A percentile compares a stretch with the other conserved stretches of the same genome.
phyloP scores from a whole-genome alignment of 192 early-diverging fungal species.

The Coemansia nantahalensis region DNA sequence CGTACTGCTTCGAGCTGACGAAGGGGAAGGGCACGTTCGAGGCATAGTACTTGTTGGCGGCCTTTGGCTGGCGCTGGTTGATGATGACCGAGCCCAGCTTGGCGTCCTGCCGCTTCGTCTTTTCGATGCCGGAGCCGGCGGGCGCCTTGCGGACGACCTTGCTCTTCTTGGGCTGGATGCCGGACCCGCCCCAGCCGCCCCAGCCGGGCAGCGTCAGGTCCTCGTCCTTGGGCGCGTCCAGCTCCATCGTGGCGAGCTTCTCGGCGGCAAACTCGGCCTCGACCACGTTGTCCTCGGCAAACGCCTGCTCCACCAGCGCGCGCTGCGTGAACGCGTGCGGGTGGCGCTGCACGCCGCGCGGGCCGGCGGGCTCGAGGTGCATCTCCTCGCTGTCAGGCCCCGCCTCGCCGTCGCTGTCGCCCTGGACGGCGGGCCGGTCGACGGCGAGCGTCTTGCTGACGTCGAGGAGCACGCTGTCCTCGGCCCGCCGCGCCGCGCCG shows the following conservation, averaged over 20 bases:
- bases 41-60: slow-evolving; percentile 70
- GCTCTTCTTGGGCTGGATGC: slow-evolving; percentile 62
- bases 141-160: slow-evolving; percentile 56
- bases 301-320: slow-evolving; percentile 89
- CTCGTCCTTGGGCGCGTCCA: slow-evolving; percentile 74
- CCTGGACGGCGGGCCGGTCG: slow-evolving; percentile 6
- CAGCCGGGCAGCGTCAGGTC: slow-evolving; percentile 92
- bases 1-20: slow-evolving; percentile 84
- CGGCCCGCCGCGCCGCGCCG: slow-evolving; percentile 4
- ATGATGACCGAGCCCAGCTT: slow-evolving; percentile 75
- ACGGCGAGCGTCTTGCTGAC: slow-evolving; percentile 57
- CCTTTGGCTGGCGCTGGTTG: slow-evolving; percentile 80
- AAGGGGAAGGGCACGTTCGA: slow-evolving; percentile 80
- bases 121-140: slow-evolving; percentile 18
- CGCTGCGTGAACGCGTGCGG: slow-evolving; percentile 64
- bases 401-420: slow-evolving; percentile 10
- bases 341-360: not conserved
- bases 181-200: slow-evolving; percentile 81
- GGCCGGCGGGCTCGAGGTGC: slow-evolving; percentile 20
- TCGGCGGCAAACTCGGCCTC: slow-evolving; percentile 87
- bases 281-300: slow-evolving; percentile 90
- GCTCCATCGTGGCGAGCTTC: slow-evolving; percentile 65
- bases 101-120: slow-evolving; percentile 21
- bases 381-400: slow-evolving; percentile 1
- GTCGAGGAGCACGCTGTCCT: slow-evolving; percentile 69